phyloP scores from a whole-genome alignment of 1,284 basidiomycete species.

The Microstroma glucosiphilum region DNA sequence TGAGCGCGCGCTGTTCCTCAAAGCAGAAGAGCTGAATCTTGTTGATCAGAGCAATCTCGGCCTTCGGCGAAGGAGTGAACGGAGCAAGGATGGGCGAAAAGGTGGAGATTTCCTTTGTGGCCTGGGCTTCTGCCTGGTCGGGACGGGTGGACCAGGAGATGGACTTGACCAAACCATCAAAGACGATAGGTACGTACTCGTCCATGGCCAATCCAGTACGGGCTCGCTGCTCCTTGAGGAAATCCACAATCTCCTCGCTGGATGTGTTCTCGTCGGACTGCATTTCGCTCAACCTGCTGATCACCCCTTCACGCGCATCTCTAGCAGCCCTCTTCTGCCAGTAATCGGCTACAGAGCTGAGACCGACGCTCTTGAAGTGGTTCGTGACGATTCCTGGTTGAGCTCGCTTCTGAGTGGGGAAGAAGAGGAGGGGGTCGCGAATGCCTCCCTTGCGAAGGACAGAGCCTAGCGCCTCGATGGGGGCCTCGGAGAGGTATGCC shows the following conservation, averaged over 20 bases:
- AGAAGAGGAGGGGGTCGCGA: slow-evolving; percentile 78
- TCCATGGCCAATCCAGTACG: slow-evolving; percentile 13
- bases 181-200: slow-evolving; percentile 80
- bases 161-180: slow-evolving; percentile 78
- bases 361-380: slow-evolving; percentile 73
- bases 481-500: slow-evolving; percentile 69
- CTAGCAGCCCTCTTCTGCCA: slow-evolving; percentile 21
- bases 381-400: slow-evolving; percentile 64
- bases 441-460: slow-evolving; percentile 71
- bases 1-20: slow-evolving; percentile 89
- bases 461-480: slow-evolving; percentile 58
- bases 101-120: slow-evolving; percentile 74
- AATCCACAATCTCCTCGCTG: slow-evolving; percentile 20
- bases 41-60: slow-evolving; percentile 63
- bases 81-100: slow-evolving; percentile 76
- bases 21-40: slow-evolving; percentile 75
- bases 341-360: slow-evolving; percentile 65
- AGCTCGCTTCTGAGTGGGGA: slow-evolving; percentile 72
- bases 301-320: slow-evolving; percentile 11
- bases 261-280: slow-evolving; percentile 47
- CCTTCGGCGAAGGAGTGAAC: slow-evolving; percentile 78
- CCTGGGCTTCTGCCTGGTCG: slow-evolving; percentile 72
- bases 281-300: slow-evolving; percentile 25
- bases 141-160: slow-evolving; percentile 69
- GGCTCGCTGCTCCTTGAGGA: slow-evolving; percentile 20